phyloP scores from a whole-genome alignment of 345 rosid genomes.

The Chamaenerion angustifolium region DNA sequence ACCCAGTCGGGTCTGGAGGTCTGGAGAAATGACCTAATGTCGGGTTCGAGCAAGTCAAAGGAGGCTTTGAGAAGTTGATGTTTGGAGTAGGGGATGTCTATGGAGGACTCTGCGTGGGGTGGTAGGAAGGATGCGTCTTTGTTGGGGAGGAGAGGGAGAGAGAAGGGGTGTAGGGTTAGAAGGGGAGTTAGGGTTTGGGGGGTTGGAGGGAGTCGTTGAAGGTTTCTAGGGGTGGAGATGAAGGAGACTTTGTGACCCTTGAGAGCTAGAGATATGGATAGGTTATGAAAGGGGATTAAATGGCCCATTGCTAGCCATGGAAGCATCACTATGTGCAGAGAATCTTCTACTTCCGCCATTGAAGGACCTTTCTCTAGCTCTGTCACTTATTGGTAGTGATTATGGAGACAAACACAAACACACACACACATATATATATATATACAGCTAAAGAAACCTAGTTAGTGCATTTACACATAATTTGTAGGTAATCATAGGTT shows the following conservation, averaged over 20 bases:
- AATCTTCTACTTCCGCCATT: not conserved
- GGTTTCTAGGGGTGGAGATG: conserved; percentile 12
- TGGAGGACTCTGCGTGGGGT: conserved; percentile 9
- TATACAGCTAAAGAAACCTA: no score
- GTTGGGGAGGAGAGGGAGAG: not conserved
- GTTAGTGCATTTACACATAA: no score
- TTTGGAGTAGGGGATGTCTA: conserved; percentile 7
- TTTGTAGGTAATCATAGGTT: no score
- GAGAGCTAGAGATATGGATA: conserved; percentile 5
- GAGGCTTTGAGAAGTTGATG: conserved; percentile 8
- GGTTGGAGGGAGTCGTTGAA: conserved; percentile 7
- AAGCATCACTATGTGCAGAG: conserved; percentile 8
- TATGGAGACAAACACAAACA: no score
- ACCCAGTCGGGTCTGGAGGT: conserved; percentile 16
- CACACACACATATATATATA: not conserved
- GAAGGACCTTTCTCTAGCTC: no score
- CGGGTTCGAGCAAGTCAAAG: conserved; percentile 4
- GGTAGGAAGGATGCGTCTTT: not conserved
- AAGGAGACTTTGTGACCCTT: conserved; percentile 11
- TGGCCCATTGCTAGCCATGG: conserved; percentile 16
- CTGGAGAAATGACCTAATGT: conserved; percentile 7
- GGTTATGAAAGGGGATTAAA: conserved; percentile 9
- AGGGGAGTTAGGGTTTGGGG: conserved; percentile 9
- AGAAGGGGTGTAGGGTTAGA: conserved; percentile 5
- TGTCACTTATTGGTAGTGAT: no score